Evolutionary conservation across 2,329 filamentous ascomycete species (phyloP).

Genomic region (Colletotrichum coccodes): DNA sequence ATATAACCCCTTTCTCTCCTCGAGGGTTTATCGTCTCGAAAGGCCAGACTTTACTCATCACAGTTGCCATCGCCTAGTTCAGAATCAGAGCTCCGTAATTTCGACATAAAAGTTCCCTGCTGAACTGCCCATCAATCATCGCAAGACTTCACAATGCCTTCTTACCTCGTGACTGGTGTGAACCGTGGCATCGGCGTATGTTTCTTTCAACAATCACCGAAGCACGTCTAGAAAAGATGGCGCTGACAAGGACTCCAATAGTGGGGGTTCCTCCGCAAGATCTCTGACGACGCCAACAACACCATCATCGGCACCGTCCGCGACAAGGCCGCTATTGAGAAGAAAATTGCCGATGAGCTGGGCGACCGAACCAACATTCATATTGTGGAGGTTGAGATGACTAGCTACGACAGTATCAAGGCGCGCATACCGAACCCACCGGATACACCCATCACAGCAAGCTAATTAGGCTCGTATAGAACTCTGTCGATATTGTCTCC

Average conservation of each 20-base stretch:
- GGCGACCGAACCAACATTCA: conserved; percentile 49
- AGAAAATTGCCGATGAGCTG: conserved; percentile 53
- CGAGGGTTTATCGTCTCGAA: neutral
- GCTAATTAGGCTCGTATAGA: neutral
- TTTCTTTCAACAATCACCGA: neutral
- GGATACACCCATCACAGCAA: no score
- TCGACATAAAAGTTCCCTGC: no score
- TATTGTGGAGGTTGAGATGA: conserved; percentile 54
- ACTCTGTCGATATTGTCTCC: conserved; percentile 34
- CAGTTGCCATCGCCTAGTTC: neutral
- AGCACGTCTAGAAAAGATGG: no score
- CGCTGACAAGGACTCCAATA: neutral
- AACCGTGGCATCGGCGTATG: conserved; percentile 11
- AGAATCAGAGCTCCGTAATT: rapidly evolving
- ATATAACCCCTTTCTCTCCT: neutral
- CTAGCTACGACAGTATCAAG: conserved; percentile 50
- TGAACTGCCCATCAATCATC: neutral
- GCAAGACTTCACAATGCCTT: neutral
- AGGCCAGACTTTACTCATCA: neutral
- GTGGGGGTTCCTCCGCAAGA: conserved; percentile 36
- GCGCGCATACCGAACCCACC: conserved; percentile 22
- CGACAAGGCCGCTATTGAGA: conserved; percentile 54
- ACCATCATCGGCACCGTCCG: conserved; percentile 59
- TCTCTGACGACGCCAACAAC: conserved; percentile 53
- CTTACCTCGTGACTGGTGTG: conserved; percentile 4